A percentile compares a stretch with the other conserved stretches of the same genome.
Conservation (phyloP, 192 early-diverging fungal species). For the Entomortierella chlamydospora region DNA sequence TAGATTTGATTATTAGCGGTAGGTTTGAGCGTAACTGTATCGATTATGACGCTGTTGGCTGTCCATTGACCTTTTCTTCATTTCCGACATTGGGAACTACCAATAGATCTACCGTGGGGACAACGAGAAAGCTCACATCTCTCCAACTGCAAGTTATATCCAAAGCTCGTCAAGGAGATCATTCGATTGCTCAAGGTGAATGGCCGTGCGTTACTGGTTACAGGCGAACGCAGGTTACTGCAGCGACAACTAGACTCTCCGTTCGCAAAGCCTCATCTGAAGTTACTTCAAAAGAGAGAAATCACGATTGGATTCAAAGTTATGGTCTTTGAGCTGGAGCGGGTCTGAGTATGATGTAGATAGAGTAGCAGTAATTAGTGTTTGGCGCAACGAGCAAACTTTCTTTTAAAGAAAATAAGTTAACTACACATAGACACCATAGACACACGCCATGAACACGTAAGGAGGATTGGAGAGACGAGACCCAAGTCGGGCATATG, state of each 20-base stretch:
- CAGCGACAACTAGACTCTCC: constrained; percentile 45
- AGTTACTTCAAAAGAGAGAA: constrained; percentile 19
- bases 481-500: too few relatives aligned
- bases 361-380: too few relatives aligned
- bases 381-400: too few relatives aligned
- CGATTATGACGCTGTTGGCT: not conserved
- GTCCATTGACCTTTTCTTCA: not conserved
- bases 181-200: constrained; percentile 33
- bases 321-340: constrained; percentile 36
- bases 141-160: constrained; percentile 58
- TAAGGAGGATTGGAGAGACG: too few relatives aligned
- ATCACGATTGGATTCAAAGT: constrained; percentile 51
- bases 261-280: constrained; percentile 15
- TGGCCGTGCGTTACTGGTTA: constrained; percentile 58
- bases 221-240: constrained; percentile 59
- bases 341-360: not conserved
- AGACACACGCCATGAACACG: too few relatives aligned
- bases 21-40: not conserved
- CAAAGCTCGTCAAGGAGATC: constrained; percentile 52
- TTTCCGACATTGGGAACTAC: not conserved
- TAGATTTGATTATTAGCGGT: constrained; percentile 48
- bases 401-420: too few relatives aligned
- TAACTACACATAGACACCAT: too few relatives aligned
- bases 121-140: constrained; percentile 41
- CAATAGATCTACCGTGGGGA: constrained; percentile 45